These are phyloP conservation scores for Rhinocladiella mackenziei DNA, from an alignment of 2,329 filamentous ascomycete species.

Conservation along the genomic window DNA sequence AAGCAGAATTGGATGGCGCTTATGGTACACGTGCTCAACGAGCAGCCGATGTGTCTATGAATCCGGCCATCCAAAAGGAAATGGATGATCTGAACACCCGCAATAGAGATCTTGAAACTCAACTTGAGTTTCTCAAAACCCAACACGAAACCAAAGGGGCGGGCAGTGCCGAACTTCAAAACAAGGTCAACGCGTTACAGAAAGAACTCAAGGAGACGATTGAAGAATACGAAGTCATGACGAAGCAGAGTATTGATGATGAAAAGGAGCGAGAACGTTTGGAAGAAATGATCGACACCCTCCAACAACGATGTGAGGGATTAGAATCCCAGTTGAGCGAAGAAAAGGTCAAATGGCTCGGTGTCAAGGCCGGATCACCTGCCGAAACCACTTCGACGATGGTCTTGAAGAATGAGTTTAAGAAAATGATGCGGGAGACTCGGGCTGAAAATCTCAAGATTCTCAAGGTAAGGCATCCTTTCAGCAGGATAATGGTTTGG, in stretches of 20 bases:
- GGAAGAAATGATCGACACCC: conserved; percentile 59
- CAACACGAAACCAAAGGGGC: conserved; percentile 31
- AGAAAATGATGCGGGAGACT: conserved; percentile 75
- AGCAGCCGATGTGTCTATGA: conserved; percentile 59
- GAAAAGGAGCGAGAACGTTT: conserved; percentile 66
- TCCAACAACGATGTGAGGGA: conserved; percentile 60
- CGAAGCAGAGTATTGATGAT: conserved; percentile 64
- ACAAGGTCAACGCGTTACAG: conserved; percentile 55
- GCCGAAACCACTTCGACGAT: conserved; percentile 61
- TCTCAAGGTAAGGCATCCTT: conserved; percentile 54
- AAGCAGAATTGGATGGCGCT: conserved; percentile 87
- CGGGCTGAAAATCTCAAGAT: conserved; percentile 62
- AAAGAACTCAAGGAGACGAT: conserved; percentile 65
- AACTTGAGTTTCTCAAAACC: conserved; percentile 44
- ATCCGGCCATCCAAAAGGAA: conserved; percentile 56
- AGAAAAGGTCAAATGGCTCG: conserved; percentile 64
- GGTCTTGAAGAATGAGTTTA: conserved; percentile 69
- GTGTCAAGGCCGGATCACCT: conserved; percentile 45
- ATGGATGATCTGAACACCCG: conserved; percentile 53
- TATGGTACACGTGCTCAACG: conserved; percentile 73
- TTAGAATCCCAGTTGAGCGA: conserved; percentile 63
- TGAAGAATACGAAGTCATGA: conserved; percentile 66
- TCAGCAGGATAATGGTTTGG: background rate
- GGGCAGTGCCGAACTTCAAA: conserved; percentile 37
- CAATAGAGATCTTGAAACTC: conserved; percentile 45